A percentile compares a stretch with the other conserved stretches of the same genome.
Conservation (phyloP, 306 rosid species). For the Quercus alba region DNA sequence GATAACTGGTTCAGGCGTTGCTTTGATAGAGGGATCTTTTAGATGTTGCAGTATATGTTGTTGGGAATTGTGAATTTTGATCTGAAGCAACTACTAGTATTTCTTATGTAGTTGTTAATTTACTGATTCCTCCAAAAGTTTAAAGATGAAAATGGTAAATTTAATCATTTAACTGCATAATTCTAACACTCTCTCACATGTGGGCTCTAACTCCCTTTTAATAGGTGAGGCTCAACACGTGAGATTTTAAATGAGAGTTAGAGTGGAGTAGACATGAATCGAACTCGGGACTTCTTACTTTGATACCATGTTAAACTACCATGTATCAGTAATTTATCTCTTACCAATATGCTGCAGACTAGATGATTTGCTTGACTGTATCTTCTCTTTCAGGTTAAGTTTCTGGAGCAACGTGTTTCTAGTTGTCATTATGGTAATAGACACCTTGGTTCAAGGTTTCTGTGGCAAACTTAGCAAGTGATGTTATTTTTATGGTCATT, state of each 20-base stretch:
- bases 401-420: background rate
- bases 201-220: no score
- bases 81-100: background rate
- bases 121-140: background rate
- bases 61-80: background rate
- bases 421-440: background rate
- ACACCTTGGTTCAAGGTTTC: background rate
- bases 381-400: background rate
- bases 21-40: background rate
- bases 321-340: no score
- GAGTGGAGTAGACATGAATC: no score
- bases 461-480: constrained; percentile 13
- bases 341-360: background rate
- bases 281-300: no score
- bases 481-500: constrained; percentile 32
- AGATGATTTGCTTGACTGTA: background rate
- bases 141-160: no score
- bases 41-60: background rate
- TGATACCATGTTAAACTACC: no score
- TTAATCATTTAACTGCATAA: no score
- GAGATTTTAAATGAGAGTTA: no score
- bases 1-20: background rate
- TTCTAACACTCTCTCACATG: no score
- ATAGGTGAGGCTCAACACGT: no score
- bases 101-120: background rate